Conservation (phyloP, 2,329 filamentous ascomycete species). For the Ophiostoma ulmi region DNA sequence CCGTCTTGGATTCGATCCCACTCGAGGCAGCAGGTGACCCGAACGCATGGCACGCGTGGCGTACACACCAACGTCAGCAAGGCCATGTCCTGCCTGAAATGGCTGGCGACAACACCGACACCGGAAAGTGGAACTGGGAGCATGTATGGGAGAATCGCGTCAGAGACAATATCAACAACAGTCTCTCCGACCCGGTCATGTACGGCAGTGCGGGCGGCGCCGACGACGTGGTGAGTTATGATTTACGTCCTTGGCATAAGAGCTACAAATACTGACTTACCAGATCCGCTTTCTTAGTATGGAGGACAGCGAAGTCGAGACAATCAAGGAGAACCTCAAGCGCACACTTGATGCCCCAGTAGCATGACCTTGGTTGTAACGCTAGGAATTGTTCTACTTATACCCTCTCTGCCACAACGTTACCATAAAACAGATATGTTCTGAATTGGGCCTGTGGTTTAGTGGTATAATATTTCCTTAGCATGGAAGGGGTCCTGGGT, state of each 20-base stretch:
- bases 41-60: conserved; percentile 92
- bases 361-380: background rate
- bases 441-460: background rate
- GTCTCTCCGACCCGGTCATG: conserved; percentile 71
- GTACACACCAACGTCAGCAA: conserved; percentile 56
- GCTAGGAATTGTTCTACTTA: background rate
- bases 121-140: conserved; percentile 95
- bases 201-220: conserved; percentile 60
- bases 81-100: background rate
- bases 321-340: conserved; percentile 54
- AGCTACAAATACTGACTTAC: background rate
- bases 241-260: background rate
- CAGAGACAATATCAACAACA: conserved; percentile 68
- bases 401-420: background rate
- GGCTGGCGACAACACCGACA: background rate
- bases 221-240: conserved; percentile 65
- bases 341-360: conserved; percentile 41
- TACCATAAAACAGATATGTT: background rate
- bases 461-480: conserved; percentile 3
- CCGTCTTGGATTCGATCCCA: conserved; percentile 71
- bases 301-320: conserved; percentile 54
- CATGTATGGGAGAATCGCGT: conserved; percentile 93
- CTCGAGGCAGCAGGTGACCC: conserved; percentile 81
- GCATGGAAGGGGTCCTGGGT: conserved; percentile 4
- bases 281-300: conserved; percentile 64